Base-by-base conservation (phyloP, 2,329 filamentous ascomycete genomes). In the Pseudogymnoascus verrucosus region DNA sequence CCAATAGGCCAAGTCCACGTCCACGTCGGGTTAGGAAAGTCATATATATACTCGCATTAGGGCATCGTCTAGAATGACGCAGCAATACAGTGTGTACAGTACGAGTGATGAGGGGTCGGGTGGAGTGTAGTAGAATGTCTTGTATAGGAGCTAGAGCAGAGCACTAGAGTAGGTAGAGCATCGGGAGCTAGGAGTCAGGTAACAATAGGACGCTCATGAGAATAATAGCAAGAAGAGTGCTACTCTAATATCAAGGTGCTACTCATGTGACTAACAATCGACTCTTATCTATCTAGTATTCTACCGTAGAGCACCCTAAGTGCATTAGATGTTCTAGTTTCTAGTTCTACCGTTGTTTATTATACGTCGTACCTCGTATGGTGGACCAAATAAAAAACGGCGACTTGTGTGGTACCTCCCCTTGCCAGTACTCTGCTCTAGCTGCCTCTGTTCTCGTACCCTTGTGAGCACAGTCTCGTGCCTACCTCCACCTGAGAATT, bases 41-140 rank as follows among this genome's bases (percentile, higher is more conserved):
- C 47, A 31, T 54, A 19, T 57, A 57, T 57, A 57, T 19, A 19
- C 47, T 57, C 47, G 47, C 47, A 57, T 57, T 57, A 57, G 47
- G 47, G 26, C 47, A 57, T 57, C 10, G 26, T 34, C 47, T 31
- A 31, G 47, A 57, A 19, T 57, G 47, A 57, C 28, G 47, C n/a
- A 23, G 7, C 14, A 11, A 31, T 31, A 54, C n/a, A 54, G 23
- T 26, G 14, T 4, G 47, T 54, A 54, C 19, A 12, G 26, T 26
- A 47, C 42, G 26, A 47, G 21, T 47, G 44, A 14, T n/a, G 23
- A 51, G 5, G 28, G 44, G 10, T 28, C n/a, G 23, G 44, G 23
- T 28, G 1, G 21, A 28, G 23, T 28, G 23, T 3, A 51, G 44
- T 19, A 28, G 14, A 16, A 28, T 28, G 44, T 28, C 44, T 28